Base-by-base conservation (phyloP, 2,329 filamentous ascomycete species). In the Nothopassalora personata region DNA sequence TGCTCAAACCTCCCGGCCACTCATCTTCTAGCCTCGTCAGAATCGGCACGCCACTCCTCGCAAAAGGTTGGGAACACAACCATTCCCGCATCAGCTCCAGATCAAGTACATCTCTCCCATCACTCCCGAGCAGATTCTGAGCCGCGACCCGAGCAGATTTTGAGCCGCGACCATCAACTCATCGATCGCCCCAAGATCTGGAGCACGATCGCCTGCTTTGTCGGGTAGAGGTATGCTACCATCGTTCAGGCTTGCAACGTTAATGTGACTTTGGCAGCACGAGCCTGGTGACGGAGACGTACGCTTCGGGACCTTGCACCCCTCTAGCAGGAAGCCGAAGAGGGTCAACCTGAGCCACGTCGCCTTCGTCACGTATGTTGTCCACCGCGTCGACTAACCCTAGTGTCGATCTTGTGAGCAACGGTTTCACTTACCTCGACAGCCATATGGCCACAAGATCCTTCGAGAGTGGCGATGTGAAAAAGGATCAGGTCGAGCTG, bases 41-140 rank as follows among this genome's bases (percentile, higher is more conserved):
- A 28, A 91, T 82, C 0, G 89, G 89, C 28, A 77, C 77, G 0
- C 88, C 89, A 53, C 78, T 80, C 1, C 78, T 74, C 23, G 87
- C 87, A 2, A 89, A 81, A 0, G 89, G 89, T 11, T 90, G 81
- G 74, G 90, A 91, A 70, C 89, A 93, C 58, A 92, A 70, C 0
- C 83, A 83, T 64, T 86, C 81, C 36, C 86, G 79, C 10, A 90
- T 69, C 11, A 89, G 74, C 63, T 89, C 79, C 15, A 90, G 63
- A 51, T 86, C 83, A 27, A 47, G 53, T 5, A 66, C 61, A 28
- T 67, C 64, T 5, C 54, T 61, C 3, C 61, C 63, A 46, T 81
- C 77, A 0, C 71, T 68, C 59, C 76, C 76, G 11, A 88, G 71
- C 48, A 87, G 73, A 28, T 73, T n/a, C n/a, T n/a, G n/a, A n/a